These are phyloP conservation scores for Dendrothele bispora DNA, from an alignment of 768 basidiomycete species.

Conservation along the genomic window DNA sequence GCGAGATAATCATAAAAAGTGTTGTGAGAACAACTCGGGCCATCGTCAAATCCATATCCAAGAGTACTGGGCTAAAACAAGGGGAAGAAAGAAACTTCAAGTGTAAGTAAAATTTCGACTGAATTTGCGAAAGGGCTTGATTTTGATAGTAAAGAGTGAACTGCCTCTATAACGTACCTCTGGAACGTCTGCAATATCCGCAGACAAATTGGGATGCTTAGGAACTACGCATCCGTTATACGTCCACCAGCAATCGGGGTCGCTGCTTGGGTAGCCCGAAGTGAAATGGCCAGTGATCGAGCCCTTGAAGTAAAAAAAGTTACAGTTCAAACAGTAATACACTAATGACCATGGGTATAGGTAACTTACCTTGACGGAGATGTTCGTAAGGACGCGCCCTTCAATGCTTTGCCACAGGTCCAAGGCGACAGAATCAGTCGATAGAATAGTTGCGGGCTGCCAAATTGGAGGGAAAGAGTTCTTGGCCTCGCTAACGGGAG, in stretches of 20 bases:
- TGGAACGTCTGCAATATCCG: conserved; percentile 45
- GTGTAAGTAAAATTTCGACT: too few relatives aligned
- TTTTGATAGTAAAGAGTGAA: background rate
- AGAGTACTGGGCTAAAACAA: conserved; percentile 47
- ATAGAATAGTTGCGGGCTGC: background rate
- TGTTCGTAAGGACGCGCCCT: too few relatives aligned
- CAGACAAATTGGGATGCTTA: conserved; percentile 40
- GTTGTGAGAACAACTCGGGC: conserved; percentile 66
- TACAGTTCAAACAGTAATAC: too few relatives aligned
- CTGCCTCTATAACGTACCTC: conserved; percentile 34
- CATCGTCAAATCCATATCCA: conserved; percentile 67
- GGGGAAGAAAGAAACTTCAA: too few relatives aligned
- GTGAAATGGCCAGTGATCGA: too few relatives aligned
- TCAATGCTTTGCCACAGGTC: too few relatives aligned
- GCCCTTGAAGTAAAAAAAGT: too few relatives aligned
- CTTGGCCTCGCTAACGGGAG: background rate
- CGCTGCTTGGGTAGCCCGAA: conserved; percentile 18
- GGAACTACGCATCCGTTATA: conserved; percentile 43
- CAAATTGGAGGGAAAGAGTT: conserved; percentile 2
- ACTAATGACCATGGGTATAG: too few relatives aligned
- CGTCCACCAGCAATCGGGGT: conserved; percentile 53
- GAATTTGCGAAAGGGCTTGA: conserved; percentile 2
- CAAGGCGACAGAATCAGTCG: background rate
- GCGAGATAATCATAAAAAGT: conserved; percentile 56
- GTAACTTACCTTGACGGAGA: too few relatives aligned